Percentiles rank a stretch among this genome's conserved stretches.
These are phyloP conservation scores for Ambrosiella beaveri DNA, from an alignment of 2,329 filamentous ascomycete genomes.

Conservation along the genomic window DNA sequence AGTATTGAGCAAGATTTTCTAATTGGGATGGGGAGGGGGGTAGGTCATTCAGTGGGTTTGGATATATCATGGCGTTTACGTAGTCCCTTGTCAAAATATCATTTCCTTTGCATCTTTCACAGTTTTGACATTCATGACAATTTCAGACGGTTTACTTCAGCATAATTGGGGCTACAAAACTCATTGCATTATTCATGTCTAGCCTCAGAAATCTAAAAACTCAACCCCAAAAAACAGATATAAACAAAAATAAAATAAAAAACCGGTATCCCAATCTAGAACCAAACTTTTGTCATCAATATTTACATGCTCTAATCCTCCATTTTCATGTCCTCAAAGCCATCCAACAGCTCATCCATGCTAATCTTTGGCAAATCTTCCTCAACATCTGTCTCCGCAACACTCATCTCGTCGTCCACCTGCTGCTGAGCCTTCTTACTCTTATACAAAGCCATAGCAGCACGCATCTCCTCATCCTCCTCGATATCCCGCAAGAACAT, in stretches of 20 bases:
- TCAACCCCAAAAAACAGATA: background rate
- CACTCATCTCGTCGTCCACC: slow-evolving; percentile 48
- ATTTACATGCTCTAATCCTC: slow-evolving; percentile 25
- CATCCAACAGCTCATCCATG: slow-evolving; percentile 73
- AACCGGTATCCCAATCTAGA: background rate
- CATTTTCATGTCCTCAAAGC: slow-evolving; percentile 78
- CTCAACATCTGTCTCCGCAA: slow-evolving; percentile 44
- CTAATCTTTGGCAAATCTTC: slow-evolving; percentile 45
- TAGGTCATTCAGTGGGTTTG: too few species aligned
- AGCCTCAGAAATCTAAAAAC: background rate
- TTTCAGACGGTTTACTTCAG: too few species aligned
- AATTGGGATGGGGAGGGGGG: slow-evolving; percentile 5
- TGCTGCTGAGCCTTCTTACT: slow-evolving; percentile 30
- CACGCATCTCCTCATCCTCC: slow-evolving; percentile 76
- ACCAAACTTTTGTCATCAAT: slow-evolving; percentile 9
- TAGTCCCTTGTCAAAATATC: too few species aligned
- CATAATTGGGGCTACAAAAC: too few species aligned
- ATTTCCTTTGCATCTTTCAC: too few species aligned
- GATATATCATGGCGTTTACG: too few species aligned
- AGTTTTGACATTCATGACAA: too few species aligned
- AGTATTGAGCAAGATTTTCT: slow-evolving; percentile 50
- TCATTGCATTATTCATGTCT: too few species aligned
- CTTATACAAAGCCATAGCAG: slow-evolving; percentile 77
- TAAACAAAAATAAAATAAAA: slow-evolving; percentile 2
- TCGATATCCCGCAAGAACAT: slow-evolving; percentile 94